These are phyloP conservation scores for Sordariomycetes sp. DNA, from an alignment of 2,329 filamentous ascomycete species.

Conservation along the genomic window DNA sequence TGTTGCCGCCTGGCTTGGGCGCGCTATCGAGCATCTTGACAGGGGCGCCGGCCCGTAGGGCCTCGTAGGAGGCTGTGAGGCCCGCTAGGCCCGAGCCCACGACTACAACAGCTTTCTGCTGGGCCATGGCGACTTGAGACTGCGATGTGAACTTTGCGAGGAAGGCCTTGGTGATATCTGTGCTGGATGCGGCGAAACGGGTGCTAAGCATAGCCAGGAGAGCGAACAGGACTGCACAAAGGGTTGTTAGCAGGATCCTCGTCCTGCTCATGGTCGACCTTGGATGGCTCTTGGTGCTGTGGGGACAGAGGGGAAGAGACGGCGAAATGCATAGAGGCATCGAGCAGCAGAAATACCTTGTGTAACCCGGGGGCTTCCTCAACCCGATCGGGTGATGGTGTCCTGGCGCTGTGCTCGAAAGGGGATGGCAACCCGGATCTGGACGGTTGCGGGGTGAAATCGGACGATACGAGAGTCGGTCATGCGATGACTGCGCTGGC, in stretches of 20 bases:
- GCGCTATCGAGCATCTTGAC: constrained; percentile 51
- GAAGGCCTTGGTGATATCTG: not conserved
- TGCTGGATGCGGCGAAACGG: not conserved
- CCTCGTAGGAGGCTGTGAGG: constrained; percentile 45
- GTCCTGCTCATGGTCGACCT: constrained; percentile 2
- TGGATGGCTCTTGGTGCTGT: not conserved
- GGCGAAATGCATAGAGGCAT: not conserved
- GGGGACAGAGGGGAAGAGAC: not conserved
- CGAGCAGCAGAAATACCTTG: not conserved
- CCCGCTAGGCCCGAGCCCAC: constrained; percentile 58
- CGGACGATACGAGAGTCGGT: not conserved
- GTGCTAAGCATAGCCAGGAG: constrained; percentile 3
- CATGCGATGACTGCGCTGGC: not conserved
- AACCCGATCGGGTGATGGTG: not conserved
- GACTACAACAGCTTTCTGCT: constrained; percentile 34
- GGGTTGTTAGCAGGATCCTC: constrained; percentile 2
- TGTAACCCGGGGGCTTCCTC: not conserved
- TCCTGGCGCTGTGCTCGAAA: not conserved
- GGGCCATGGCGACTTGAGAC: not conserved
- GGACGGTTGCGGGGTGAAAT: not conserved
- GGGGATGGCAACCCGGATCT: not conserved
- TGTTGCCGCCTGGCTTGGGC: constrained; percentile 51
- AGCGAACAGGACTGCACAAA: constrained; percentile 2
- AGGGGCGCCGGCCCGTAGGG: constrained; percentile 36
- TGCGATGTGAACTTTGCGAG: not conserved